A percentile compares a stretch with the other conserved stretches of the same genome.
phyloP scores from a whole-genome alignment of 2,329 filamentous ascomycete genomes.

The Paraphaeosphaeria sporulosa region DNA sequence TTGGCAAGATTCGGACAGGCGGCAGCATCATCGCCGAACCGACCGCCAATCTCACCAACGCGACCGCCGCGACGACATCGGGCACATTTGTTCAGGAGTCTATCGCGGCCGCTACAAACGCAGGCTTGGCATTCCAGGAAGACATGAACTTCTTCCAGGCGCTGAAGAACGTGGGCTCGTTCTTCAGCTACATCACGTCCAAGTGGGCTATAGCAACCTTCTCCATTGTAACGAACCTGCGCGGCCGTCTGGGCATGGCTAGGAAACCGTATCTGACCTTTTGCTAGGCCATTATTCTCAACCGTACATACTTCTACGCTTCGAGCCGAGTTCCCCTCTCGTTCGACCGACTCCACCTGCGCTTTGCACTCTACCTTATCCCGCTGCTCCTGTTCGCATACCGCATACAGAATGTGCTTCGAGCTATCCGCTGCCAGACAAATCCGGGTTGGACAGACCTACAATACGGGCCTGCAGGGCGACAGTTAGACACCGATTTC shows the following conservation, averaged over 20 bases:
- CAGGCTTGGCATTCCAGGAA: constrained; percentile 37
- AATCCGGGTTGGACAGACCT: constrained; percentile 55
- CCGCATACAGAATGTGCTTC: constrained; percentile 75
- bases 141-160: constrained; percentile 58
- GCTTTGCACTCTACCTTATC: constrained; percentile 42
- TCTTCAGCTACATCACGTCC: constrained; percentile 77
- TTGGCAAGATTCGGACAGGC: constrained; percentile 60
- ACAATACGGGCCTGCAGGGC: constrained; percentile 55
- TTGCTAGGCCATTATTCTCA: constrained; percentile 77
- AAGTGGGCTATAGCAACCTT: constrained; percentile 88
- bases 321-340: constrained; percentile 83
- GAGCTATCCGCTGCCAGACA: constrained; percentile 92
- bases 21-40: constrained; percentile 68
- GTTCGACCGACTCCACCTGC: constrained; percentile 70
- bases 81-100: constrained; percentile 53
- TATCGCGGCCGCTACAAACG: constrained; percentile 53
- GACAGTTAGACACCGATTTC: constrained; percentile 55
- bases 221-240: constrained; percentile 64
- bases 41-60: constrained; percentile 57
- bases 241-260: neutral
- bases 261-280: constrained; percentile 2
- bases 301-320: constrained; percentile 92
- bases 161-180: constrained; percentile 76
- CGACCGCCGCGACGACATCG: constrained; percentile 47
- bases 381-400: constrained; percentile 48